Conservation (phyloP, 2,329 filamentous ascomycete species). For the Hypoxylon sp. region DNA sequence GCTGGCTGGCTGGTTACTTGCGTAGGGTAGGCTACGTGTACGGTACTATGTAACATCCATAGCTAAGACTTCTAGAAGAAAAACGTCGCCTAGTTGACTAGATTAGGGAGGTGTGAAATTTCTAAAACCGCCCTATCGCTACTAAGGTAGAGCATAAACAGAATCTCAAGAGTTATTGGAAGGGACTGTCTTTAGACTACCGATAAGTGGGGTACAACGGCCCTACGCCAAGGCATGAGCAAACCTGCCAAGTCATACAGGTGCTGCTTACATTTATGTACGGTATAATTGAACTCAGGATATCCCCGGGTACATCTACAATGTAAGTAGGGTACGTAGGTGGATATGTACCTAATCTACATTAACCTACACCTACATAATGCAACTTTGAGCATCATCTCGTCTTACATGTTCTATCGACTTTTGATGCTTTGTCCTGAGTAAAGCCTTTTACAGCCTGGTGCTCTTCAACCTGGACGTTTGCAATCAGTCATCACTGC, state of each 20-base stretch:
- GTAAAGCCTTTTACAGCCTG: conserved; percentile 21
- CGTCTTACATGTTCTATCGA: conserved; percentile 2
- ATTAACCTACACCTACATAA: background rate
- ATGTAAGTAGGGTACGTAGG: background rate
- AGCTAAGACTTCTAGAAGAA: conserved; percentile 37
- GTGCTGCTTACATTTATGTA: background rate
- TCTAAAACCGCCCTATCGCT: conserved; percentile 21
- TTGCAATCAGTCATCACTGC: conserved; percentile 4
- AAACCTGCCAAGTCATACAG: conserved; percentile 16
- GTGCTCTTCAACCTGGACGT: background rate
- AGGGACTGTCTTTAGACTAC: background rate
- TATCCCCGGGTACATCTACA: background rate
- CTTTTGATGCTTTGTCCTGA: background rate
- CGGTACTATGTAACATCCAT: conserved; percentile 20
- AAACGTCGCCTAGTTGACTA: conserved; percentile 10
- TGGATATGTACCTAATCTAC: background rate
- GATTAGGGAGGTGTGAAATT: conserved; percentile 22
- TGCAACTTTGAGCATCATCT: background rate
- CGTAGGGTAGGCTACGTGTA: conserved; percentile 23
- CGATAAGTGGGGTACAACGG: conserved; percentile 7
- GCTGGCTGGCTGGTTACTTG: background rate
- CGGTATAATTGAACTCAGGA: background rate
- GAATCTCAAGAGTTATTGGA: conserved; percentile 8
- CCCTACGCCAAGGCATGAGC: conserved; percentile 22
- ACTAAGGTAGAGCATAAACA: background rate